A percentile compares a stretch with the other conserved stretches of the same genome.
Conservation (phyloP, 1,139 yeast genomes). For the Geotrichum siamense region DNA sequence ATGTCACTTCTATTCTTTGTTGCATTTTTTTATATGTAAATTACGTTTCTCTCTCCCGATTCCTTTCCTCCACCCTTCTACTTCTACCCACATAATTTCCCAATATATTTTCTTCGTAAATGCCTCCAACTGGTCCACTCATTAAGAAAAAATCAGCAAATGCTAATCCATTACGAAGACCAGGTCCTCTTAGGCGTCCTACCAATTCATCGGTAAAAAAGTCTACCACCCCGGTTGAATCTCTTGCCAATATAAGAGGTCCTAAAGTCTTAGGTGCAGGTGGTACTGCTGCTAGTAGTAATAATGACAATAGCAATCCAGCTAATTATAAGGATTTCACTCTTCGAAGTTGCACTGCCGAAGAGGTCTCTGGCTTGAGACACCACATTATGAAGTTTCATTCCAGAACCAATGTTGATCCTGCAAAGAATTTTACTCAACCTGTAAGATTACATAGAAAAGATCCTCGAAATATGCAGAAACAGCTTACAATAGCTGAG, state of each 20-base stretch:
- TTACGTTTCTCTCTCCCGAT: too few relatives aligned
- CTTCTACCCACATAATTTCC: too few relatives aligned
- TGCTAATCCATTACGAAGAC: conserved; percentile 16
- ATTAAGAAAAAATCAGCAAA: conserved; percentile 11
- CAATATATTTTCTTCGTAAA: conserved; percentile 3
- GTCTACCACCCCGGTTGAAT: conserved; percentile 6
- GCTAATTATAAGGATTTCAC: conserved; percentile 50
- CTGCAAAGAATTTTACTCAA: conserved; percentile 58
- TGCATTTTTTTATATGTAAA: too few relatives aligned
- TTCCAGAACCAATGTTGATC: conserved; percentile 51
- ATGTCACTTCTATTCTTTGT: too few relatives aligned
- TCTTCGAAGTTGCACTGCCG: conserved; percentile 63
- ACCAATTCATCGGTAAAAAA: conserved; percentile 1
- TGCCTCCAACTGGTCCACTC: conserved; percentile 15
- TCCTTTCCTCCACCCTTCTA: too few relatives aligned
- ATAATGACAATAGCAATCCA: conserved; percentile 12
- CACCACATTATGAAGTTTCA: conserved; percentile 81
- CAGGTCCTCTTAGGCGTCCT: conserved; percentile 11
- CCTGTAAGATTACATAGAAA: conserved; percentile 88
- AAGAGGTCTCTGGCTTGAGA: conserved; percentile 66
- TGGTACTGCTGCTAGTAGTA: conserved; percentile 12
- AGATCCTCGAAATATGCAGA: conserved; percentile 85
- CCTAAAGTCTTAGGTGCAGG: conserved; percentile 15
- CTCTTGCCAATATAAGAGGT: conserved; percentile 9
- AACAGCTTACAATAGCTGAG: conserved; percentile 63